Evolutionary conservation across 2,329 filamentous ascomycete genomes (phyloP), one percentile per base, ranked within the genome.

Genomic region (Capronia coronata): DNA sequence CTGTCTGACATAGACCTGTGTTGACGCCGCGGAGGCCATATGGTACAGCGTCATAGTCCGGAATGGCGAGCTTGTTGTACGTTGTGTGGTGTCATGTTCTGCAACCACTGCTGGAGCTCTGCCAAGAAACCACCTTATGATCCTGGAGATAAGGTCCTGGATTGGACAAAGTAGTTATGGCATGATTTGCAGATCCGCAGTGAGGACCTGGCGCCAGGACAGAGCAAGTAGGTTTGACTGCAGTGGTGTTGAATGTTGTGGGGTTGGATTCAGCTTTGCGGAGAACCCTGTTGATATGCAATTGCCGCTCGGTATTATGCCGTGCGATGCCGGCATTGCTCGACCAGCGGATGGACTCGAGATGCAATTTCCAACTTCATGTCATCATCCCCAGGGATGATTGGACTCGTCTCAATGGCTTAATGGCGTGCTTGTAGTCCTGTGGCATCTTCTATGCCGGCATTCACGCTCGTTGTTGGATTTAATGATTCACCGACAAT

Each of bases 401-500:
- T 9, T 29, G 19, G 22, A 19, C 4, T 45, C 35, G 61, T 51
- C 67, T 72, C 42, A 71, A 69, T 59, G 73, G 69, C 58, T 76
- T 74, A 61, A 74, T 75, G 56, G 65, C 74, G 49, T 45, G 51
- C 56, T 50, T 47, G 61, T 56, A 46, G 57, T 44, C 27, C 66
- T 59, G 53, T 64, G 19, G 49, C 53, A 19, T 61, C 67, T 23
- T 61, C 59, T 46, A 58, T 52, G 9, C 61, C 60, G 18, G 59
- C 56, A 45, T 52, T 52, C 25, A 49, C 30, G 18, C 21, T 45
- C 19, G 49, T 39, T 11, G 41, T 47, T 22, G 52, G 45, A 34
- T 61, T 65, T 43, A 68, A 65, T 19, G 65, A 59, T 59, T 77
- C 75, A 6, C 77, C 77, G 21, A 78, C 62, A 8, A 87, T 81